A percentile compares a stretch with the other conserved stretches of the same genome.
Conservation (phyloP, 2,329 filamentous ascomycete species). For the Aspergillus nomiae region DNA sequence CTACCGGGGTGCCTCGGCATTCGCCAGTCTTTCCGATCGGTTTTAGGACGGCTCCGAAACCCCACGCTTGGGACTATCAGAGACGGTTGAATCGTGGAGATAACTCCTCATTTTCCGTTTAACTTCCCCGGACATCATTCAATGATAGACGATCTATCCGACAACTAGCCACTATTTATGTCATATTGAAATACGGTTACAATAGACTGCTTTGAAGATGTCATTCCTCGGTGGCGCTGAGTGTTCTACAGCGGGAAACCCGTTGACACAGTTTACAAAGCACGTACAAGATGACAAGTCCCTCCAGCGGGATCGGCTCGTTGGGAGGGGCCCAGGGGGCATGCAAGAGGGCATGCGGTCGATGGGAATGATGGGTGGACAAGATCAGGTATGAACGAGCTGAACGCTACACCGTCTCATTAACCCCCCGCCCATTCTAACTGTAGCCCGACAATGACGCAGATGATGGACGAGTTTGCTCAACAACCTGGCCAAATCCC, state of each 20-base stretch:
- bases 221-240: conserved; percentile 95
- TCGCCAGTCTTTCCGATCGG: conserved; percentile 18
- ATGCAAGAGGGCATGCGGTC: conserved; percentile 78
- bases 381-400: conserved; percentile 64
- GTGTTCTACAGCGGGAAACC: conserved; percentile 94
- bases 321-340: conserved; percentile 70
- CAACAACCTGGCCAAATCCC: conserved; percentile 70
- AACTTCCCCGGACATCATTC: not conserved
- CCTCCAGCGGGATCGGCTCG: conserved; percentile 84
- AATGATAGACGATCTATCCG: not conserved
- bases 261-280: conserved; percentile 95
- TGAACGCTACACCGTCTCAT: not conserved
- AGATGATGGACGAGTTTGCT: conserved; percentile 94
- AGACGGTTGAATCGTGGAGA: conserved; percentile 5
- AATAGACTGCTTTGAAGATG: conserved; percentile 57
- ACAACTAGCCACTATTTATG: not conserved
- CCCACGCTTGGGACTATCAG: conserved; percentile 26
- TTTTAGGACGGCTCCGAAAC: conserved; percentile 22
- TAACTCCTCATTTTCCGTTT: not conserved
- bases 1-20: conserved; percentile 25
- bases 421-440: conserved; percentile 7
- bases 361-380: conserved; percentile 66
- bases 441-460: conserved; percentile 29
- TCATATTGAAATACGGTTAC: not conserved
- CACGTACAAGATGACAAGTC: conserved; percentile 96